Evolutionary conservation across 1,284 basidiomycete species (phyloP).

Genomic region (Cutaneotrichosporon cavernicola): DNA sequence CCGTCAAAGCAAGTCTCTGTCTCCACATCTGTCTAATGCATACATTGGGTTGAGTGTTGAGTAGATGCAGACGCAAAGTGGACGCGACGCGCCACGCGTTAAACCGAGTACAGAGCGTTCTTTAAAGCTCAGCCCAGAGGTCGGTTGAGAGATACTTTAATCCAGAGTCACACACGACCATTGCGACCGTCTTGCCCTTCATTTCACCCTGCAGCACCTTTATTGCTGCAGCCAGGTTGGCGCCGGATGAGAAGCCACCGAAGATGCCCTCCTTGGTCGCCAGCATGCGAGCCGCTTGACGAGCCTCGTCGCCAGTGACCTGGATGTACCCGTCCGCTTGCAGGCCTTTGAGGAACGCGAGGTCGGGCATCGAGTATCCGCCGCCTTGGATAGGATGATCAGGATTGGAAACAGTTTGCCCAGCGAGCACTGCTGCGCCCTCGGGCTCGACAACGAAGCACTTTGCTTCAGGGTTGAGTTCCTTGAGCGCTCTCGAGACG

Average conservation of each 20-base stretch:
- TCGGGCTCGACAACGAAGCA: slow-evolving; percentile 11
- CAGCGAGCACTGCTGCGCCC: background rate
- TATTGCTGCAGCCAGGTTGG: slow-evolving; percentile 9
- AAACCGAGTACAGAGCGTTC: too few species aligned
- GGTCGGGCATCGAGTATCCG: slow-evolving; percentile 10
- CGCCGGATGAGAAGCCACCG: slow-evolving; percentile 10
- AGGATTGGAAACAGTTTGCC: background rate
- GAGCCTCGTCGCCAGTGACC: slow-evolving; percentile 9
- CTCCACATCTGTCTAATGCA: too few species aligned
- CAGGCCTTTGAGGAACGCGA: slow-evolving; percentile 1
- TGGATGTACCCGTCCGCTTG: slow-evolving; percentile 1
- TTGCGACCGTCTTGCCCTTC: slow-evolving; percentile 7
- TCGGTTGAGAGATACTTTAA: slow-evolving; percentile 13
- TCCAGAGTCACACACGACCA: slow-evolving; percentile 11
- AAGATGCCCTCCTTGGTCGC: slow-evolving; percentile 9
- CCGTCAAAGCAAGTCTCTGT: too few species aligned
- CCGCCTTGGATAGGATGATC: slow-evolving; percentile 13
- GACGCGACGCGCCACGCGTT: too few species aligned
- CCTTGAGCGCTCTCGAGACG: background rate
- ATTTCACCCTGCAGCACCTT: slow-evolving; percentile 8
- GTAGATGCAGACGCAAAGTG: too few species aligned
- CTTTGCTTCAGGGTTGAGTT: background rate
- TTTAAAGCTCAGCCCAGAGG: slow-evolving; percentile 5
- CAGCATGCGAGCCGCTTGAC: background rate
- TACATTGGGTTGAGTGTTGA: too few species aligned